Evolutionary conservation across 2,329 filamentous ascomycete species (phyloP).

Genomic region (Emergomyces orientalis): DNA sequence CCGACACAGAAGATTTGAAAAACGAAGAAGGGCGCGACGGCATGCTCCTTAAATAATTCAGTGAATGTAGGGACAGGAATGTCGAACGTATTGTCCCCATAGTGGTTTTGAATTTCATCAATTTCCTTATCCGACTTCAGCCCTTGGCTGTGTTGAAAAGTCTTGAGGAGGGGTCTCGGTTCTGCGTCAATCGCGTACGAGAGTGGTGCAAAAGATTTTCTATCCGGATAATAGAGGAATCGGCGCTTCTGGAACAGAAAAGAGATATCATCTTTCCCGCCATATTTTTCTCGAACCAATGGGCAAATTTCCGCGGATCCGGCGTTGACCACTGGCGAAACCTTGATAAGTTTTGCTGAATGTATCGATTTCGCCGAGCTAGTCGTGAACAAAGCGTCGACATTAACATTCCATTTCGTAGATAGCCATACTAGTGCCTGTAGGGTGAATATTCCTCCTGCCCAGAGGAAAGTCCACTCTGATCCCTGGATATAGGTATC

Average conservation of each 20-base stretch:
- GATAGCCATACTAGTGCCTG: slow-evolving; percentile 89
- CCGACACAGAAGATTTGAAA: slow-evolving; percentile 99
- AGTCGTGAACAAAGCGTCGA: slow-evolving; percentile 73
- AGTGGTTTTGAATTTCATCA: slow-evolving; percentile 75
- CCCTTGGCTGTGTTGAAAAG: slow-evolving; percentile 73
- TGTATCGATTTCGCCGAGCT: slow-evolving; percentile 59
- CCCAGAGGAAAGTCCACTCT: slow-evolving; percentile 97
- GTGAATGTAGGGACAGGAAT: slow-evolving; percentile 94
- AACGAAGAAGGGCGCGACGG: slow-evolving; percentile 97
- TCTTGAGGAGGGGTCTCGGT: slow-evolving; percentile 66
- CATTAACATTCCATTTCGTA: slow-evolving; percentile 93
- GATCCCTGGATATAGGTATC: slow-evolving; percentile 83
- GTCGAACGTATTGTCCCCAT: slow-evolving; percentile 92
- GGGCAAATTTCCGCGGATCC: slow-evolving; percentile 80
- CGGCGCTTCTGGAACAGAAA: slow-evolving; percentile 98
- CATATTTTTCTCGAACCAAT: slow-evolving; percentile 64
- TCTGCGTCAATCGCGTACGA: slow-evolving; percentile 75
- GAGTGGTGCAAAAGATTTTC: slow-evolving; percentile 69
- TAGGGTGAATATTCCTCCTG: slow-evolving; percentile 73
- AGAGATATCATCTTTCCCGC: slow-evolving; percentile 65
- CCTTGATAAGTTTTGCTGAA: slow-evolving; percentile 78
- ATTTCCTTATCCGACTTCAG: slow-evolving; percentile 66
- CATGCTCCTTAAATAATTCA: slow-evolving; percentile 96
- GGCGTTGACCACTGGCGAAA: slow-evolving; percentile 81
- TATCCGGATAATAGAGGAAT: slow-evolving; percentile 70